Evolutionary conservation across 1,284 basidiomycete genomes (phyloP).

Genomic region (Chalciporus piperatoides): DNA sequence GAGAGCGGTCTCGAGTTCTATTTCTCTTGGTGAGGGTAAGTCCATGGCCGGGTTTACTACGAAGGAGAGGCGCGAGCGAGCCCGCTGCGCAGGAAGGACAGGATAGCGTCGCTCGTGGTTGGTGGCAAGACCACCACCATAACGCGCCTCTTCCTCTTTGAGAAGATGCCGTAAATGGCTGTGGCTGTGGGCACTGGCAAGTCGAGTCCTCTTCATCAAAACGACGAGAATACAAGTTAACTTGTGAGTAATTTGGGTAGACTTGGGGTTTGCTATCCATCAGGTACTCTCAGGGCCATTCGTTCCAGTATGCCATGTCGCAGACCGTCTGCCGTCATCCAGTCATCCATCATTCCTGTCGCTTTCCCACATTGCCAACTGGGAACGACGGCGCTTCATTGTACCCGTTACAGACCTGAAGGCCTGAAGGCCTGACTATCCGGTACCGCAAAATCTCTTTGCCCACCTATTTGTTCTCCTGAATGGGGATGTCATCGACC

Average conservation of each 20-base stretch:
- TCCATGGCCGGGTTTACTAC: constrained; percentile 46
- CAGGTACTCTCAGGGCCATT: background rate
- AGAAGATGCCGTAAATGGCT: constrained; percentile 29
- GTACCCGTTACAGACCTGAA: too few relatives aligned
- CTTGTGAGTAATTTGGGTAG: too few relatives aligned
- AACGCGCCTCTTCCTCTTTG: constrained; percentile 27
- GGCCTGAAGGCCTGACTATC: too few relatives aligned
- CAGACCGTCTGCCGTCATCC: too few relatives aligned
- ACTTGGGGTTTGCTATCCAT: background rate
- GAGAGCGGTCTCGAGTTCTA: constrained; percentile 72
- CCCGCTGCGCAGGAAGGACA: constrained; percentile 10
- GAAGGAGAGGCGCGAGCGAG: constrained; percentile 14
- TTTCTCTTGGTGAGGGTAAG: constrained; percentile 65
- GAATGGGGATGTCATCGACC: too few relatives aligned
- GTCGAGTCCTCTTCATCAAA: background rate
- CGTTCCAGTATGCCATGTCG: too few relatives aligned
- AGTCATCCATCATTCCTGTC: too few relatives aligned
- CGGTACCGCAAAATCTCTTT: too few relatives aligned
- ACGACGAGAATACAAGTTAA: too few relatives aligned
- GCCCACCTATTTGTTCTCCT: too few relatives aligned
- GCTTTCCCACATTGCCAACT: background rate
- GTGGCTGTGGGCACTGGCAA: constrained; percentile 25
- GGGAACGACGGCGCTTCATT: too few relatives aligned
- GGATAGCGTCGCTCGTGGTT: constrained; percentile 26
- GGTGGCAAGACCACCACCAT: constrained; percentile 30